Base-by-base conservation (phyloP, 2,329 filamentous ascomycete species). In the Karstenula rhodostoma region DNA sequence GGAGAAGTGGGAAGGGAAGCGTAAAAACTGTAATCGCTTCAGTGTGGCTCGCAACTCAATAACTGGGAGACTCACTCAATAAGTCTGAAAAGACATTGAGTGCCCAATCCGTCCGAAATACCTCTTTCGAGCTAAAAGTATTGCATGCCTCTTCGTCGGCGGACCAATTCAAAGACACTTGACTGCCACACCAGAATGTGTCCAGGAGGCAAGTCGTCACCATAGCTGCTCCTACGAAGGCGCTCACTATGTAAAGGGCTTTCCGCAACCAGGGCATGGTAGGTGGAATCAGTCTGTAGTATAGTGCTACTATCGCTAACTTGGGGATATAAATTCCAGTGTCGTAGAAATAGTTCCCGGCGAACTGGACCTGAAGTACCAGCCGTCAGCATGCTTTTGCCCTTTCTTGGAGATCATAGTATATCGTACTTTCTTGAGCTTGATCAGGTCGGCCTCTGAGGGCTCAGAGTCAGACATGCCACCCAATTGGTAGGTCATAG, bases 1-100 rank as follows among this genome's bases (percentile, higher is more conserved):
- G 50, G 10, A 72, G 63, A n/a, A 72, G 50, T 0, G 69, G 70
- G 12, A 71, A 71, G 0, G 70, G 70, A 22, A 72, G 61, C 7
- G 57, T 48, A 37, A 63, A 71, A 44, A 71, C 69, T 71, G 52
- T 40, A 7, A 7, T 19, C 10, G 6, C n/a, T 7, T 48, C 35
- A 37, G 48, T 35, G 29, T 32, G 44, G 23, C 47, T 46, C 17
- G 9, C 5, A 12, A n/a, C 25, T 5, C 3, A 22, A 19, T 22
- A 13, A 33, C n/a, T 23, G 2, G 3, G 29, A 35, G 9, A 32
- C 61, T 47, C 51, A 63, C 61, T 56, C 17, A 58, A 49, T 8
- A 56, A 48, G 19, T 63, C 61, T 4, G 58, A 60, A 15, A 53
- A 42, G n/a, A 63, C 23, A 49, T 63, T 60, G 8, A 63, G 29